Conservation (phyloP, 2,329 filamentous ascomycete genomes). For the Phialophora tarda region DNA sequence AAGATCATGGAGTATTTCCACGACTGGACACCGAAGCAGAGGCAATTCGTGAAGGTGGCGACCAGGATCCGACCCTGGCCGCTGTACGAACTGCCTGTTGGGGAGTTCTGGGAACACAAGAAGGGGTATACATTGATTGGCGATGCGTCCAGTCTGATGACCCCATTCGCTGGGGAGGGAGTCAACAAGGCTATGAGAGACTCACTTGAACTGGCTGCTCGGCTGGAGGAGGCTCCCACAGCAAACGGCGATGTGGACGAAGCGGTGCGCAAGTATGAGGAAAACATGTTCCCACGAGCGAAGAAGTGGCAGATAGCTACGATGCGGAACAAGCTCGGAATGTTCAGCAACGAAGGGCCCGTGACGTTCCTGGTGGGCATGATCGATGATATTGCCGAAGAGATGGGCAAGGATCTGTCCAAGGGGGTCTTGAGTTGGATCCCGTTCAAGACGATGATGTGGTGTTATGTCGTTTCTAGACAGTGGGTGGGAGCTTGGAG, state of each 20-base stretch:
- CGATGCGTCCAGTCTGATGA: conserved; percentile 43
- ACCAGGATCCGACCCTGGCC: conserved; percentile 29
- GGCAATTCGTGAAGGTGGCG: conserved; percentile 38
- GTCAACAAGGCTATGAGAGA: conserved; percentile 45
- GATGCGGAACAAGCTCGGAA: conserved; percentile 37
- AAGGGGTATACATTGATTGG: conserved; percentile 42
- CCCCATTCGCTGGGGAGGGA: conserved; percentile 44
- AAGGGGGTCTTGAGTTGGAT: conserved; percentile 31
- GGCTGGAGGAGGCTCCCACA: conserved; percentile 34
- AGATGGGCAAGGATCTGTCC: conserved; percentile 28
- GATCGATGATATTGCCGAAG: conserved; percentile 23
- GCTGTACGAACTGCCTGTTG: conserved; percentile 40
- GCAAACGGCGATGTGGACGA: conserved; percentile 32
- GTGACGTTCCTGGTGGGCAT: conserved; percentile 28
- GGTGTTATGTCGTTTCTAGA: conserved; percentile 1
- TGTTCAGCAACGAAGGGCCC: conserved; percentile 40
- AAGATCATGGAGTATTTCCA: conserved; percentile 36
- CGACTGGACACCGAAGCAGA: conserved; percentile 36
- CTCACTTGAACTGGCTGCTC: conserved; percentile 38
- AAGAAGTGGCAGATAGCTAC: conserved; percentile 38
- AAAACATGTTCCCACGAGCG: conserved; percentile 40
- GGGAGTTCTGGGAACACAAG: conserved; percentile 39
- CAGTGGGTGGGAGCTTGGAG: conserved; percentile 23
- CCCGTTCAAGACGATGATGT: conserved; percentile 28
- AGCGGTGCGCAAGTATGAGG: conserved; percentile 40